These are phyloP conservation scores for Kluyveromyces lactis DNA, from an alignment of 805 yeast species.

Conservation along the genomic window DNA sequence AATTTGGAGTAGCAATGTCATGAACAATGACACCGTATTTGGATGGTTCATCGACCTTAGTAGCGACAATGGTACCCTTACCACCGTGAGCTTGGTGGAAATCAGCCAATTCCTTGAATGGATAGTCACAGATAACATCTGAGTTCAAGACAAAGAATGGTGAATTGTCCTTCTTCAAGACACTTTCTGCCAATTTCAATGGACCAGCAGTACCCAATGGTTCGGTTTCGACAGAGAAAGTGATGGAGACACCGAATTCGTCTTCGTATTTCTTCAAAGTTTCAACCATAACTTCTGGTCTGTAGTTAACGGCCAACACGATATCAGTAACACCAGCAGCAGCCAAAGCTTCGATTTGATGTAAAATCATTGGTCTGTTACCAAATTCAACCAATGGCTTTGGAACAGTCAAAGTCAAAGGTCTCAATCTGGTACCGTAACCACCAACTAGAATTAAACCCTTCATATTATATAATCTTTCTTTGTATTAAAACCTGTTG, in stretches of 20 bases:
- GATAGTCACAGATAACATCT: constrained; percentile 98
- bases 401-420: constrained; percentile 89
- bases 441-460: constrained; percentile 98
- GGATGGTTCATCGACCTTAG: constrained; percentile 99
- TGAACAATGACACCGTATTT: constrained; percentile 99
- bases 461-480: constrained; percentile 59
- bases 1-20: constrained; percentile 88
- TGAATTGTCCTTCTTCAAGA: constrained; percentile 86
- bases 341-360: constrained; percentile 97
- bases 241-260: constrained; percentile 88
- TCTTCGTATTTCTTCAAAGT: constrained; percentile 90
- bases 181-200: constrained; percentile 89
- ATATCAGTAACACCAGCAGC: constrained; percentile 98
- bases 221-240: constrained; percentile 97
- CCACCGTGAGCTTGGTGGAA: constrained; percentile 97
- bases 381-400: constrained; percentile 97
- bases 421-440: constrained; percentile 99
- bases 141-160: constrained; percentile 98
- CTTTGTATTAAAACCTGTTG: no score
- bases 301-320: constrained; percentile 96
- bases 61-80: constrained; percentile 96
- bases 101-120: constrained; percentile 82
- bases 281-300: constrained; percentile 98
- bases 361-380: constrained; percentile 98
- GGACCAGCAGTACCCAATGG: constrained; percentile 99